Base-by-base conservation (phyloP, 2,329 filamentous ascomycete genomes). In the Cercospora beticola region DNA sequence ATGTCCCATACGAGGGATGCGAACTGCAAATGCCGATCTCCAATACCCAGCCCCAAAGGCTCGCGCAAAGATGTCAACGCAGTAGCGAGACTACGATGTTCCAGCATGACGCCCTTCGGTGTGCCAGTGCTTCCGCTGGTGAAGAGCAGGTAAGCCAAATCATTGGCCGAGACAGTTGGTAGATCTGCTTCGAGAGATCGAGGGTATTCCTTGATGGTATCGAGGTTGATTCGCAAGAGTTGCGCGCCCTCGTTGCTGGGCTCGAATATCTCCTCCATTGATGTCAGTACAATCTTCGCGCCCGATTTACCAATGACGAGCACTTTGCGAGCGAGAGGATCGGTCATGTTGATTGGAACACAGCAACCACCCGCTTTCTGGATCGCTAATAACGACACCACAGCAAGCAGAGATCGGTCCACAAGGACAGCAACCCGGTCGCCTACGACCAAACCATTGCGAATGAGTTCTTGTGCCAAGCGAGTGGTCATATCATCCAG, bases 91-190 rank as follows among this genome's bases (percentile, higher is more conserved):
- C 33, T 23, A 8, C 64, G 64, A 31, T 72, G 70, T 54, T 72
- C 70, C 5, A 68, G 63, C 18, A 72, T 65, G 3, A 61, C 61
- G 1, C 67, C 67, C 52, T 71, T 71, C 1, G 70, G 67, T 28
- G 28, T 64, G 5, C 70, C 70, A 1, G 70, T 71, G 40, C 90
- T 94, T 2, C 92, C 92, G 7, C 59, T 64, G 7, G 68, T 71
- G 59, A 70, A 69, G 4, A 69, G 30, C 2, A 71, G 28, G 30
- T 62, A 71, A 21, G 54, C 54, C n/a, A 33, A 8, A 5, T 58
- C 26, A 23, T 52, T 26, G 18, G 46, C 46, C 18, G 18, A 23
- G 21, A 52, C 46, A 21, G 46, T 4, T 14, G 46, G 46, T 23
- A 52, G 10, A 26, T 23, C 10, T 10, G 5, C 9, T 21, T 49